Evolutionary conservation across 208 protist species (phyloP).

Genomic region (Vickermania ingenoplastis): DNA sequence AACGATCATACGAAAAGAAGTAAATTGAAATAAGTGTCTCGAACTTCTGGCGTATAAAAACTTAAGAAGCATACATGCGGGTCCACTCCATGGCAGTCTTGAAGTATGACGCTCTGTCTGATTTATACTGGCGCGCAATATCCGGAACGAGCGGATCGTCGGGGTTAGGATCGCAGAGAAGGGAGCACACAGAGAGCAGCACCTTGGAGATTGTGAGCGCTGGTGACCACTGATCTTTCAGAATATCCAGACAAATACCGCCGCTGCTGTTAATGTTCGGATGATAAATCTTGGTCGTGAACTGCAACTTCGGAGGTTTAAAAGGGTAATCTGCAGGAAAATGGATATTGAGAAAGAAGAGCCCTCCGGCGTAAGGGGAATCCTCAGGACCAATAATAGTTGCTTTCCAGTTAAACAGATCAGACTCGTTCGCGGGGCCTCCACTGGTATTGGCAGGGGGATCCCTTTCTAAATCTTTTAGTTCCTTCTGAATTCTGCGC

Average conservation of each 20-base stretch:
- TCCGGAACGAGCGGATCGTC: constrained; percentile 98
- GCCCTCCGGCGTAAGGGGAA: constrained; percentile 95
- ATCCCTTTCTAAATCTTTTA: constrained; percentile 92
- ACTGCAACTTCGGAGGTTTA: constrained; percentile 91
- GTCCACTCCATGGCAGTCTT: constrained; percentile 92
- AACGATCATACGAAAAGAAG: no score
- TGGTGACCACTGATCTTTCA: constrained; percentile 96
- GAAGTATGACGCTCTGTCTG: constrained; percentile 84
- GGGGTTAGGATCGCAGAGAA: constrained; percentile 99
- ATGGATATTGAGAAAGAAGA: constrained; percentile 98
- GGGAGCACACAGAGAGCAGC: constrained; percentile 96
- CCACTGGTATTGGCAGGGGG: constrained; percentile 94
- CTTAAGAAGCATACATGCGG: constrained; percentile 42
- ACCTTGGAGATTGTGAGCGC: constrained; percentile 98
- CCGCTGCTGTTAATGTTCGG: constrained; percentile 97
- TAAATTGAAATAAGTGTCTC: no score
- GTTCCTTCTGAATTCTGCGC: constrained; percentile 93
- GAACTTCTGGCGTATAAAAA: no score
- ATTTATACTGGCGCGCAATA: constrained; percentile 96
- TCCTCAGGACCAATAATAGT: constrained; percentile 95
- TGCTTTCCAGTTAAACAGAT: constrained; percentile 96
- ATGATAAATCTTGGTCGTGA: constrained; percentile 95
- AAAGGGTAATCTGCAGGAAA: constrained; percentile 98
- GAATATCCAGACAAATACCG: constrained; percentile 97
- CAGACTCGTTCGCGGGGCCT: constrained; percentile 89